These are phyloP conservation scores for Lactuca saligna DNA, from an alignment of 129 eudicot genomes.

Conservation along the genomic window DNA sequence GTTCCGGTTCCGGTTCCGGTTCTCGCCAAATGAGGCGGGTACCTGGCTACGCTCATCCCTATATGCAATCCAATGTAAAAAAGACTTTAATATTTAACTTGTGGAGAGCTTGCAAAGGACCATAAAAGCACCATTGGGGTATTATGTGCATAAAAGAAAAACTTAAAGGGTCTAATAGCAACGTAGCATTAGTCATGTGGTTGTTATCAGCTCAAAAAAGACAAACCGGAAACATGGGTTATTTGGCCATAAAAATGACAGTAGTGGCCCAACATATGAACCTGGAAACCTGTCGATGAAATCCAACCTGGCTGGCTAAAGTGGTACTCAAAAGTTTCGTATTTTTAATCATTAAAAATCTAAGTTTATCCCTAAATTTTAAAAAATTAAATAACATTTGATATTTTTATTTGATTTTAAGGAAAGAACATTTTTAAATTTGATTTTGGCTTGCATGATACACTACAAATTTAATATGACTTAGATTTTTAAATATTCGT, in stretches of 20 bases:
- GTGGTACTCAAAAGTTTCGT: neutral
- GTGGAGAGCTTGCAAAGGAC: neutral
- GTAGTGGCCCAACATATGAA: slow-evolving; percentile 17
- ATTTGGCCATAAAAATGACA: slow-evolving; percentile 14
- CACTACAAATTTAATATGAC: too few relatives aligned
- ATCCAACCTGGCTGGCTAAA: slow-evolving; percentile 12
- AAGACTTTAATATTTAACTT: neutral
- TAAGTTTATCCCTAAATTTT: neutral
- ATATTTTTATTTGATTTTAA: too few relatives aligned
- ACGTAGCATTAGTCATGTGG: slow-evolving; percentile 17
- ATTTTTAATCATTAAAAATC: neutral
- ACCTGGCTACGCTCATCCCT: too few relatives aligned
- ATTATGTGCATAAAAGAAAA: neutral
- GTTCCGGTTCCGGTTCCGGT: too few relatives aligned
- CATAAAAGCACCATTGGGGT: neutral
- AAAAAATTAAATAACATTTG: too few relatives aligned
- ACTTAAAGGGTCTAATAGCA: slow-evolving; percentile 5
- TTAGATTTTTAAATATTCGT: too few relatives aligned
- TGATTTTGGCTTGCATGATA: too few relatives aligned
- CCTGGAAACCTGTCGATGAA: slow-evolving; percentile 7
- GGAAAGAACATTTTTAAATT: too few relatives aligned
- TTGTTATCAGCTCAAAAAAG: slow-evolving; percentile 25
- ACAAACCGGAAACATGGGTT: slow-evolving; percentile 29
- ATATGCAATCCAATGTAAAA: neutral
- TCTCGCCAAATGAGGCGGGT: too few relatives aligned